phyloP scores from a whole-genome alignment of 164 flowering plant species.

The Chimonanthus praecox region DNA sequence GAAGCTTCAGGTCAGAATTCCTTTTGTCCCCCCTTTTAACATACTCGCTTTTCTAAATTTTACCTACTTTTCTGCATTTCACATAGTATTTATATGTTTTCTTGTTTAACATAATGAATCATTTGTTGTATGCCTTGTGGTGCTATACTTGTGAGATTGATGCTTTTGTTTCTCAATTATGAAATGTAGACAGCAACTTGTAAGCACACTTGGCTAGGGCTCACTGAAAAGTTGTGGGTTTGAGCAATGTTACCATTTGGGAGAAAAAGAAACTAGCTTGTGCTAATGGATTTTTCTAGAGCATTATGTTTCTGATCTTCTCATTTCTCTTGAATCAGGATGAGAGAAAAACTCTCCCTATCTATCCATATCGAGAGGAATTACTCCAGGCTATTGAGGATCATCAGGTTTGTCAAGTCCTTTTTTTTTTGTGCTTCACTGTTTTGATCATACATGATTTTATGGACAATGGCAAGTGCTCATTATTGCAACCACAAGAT shows the following conservation, averaged over 20 bases:
- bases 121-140: neutral
- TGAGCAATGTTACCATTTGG: no score
- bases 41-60: neutral
- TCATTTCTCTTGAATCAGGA: slow-evolving; percentile 37
- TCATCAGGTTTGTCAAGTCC: slow-evolving; percentile 56
- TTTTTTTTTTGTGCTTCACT: neutral
- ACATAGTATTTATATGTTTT: neutral
- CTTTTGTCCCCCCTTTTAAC: neutral
- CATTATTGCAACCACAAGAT: no score
- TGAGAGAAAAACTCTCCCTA: slow-evolving; percentile 79
- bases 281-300: neutral
- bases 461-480: no score
- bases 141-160: neutral
- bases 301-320: neutral
- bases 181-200: neutral
- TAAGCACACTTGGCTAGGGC: no score
- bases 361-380: slow-evolving; percentile 70
- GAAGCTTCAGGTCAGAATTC: slow-evolving; percentile 66
- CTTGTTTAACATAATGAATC: neutral
- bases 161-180: neutral
- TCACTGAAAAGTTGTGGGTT: no score
- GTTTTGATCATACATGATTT: no score
- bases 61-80: neutral
- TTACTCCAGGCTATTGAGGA: slow-evolving; percentile 71
- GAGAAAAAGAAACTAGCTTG: no score